Base-by-base conservation (phyloP, 2,329 filamentous ascomycete species). In the Xylaria sp. region DNA sequence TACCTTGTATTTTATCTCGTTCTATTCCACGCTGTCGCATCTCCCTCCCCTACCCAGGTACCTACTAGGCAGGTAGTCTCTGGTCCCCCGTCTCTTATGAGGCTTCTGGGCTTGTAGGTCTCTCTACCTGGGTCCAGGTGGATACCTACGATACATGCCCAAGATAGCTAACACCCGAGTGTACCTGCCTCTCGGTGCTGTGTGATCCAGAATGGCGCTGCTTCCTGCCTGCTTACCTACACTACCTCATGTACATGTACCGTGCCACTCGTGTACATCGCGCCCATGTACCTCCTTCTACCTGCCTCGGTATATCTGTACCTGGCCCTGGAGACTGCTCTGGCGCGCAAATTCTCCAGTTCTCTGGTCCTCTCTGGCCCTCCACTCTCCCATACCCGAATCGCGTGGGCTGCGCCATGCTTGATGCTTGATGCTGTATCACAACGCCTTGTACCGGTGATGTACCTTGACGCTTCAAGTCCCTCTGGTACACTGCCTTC, bases 401-500 rank as follows among this genome's bases (percentile, higher is more conserved):
- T 60, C 68, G 68, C 68, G 65, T 70, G 68, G 61, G 61, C 68
- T 70, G 68, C 61, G 68, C 68, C 68, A 68, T 70, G 68, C 61
- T 65, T 42, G 57, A 68, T 70, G 68, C 61, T 65, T 42, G 57
- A 69, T 56, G 56, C 47, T 54, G 73, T 74, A 72, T 65, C 72
- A 75, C 73, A 74, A 73, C 65, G 65, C 48, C 68, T 68, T 75
- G 74, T 75, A 73, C 71, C 68, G 68, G 68, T 70, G 71, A 74
- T 70, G 73, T 75, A 75, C 70, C 62, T 51, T 64, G 61, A 70
- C 60, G 30, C 50, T 32, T 39, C 36, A 50, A 68, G 61, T 57
- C 48, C 8, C 50, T 45, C 57, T 68, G 30, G 42, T 45, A 54
- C 30, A 56, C 50, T 68, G 56, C 47, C 53, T 59, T 57, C 58